These are phyloP conservation scores for Auricularia sp. DNA, from an alignment of 768 basidiomycete genomes.

Conservation along the genomic window DNA sequence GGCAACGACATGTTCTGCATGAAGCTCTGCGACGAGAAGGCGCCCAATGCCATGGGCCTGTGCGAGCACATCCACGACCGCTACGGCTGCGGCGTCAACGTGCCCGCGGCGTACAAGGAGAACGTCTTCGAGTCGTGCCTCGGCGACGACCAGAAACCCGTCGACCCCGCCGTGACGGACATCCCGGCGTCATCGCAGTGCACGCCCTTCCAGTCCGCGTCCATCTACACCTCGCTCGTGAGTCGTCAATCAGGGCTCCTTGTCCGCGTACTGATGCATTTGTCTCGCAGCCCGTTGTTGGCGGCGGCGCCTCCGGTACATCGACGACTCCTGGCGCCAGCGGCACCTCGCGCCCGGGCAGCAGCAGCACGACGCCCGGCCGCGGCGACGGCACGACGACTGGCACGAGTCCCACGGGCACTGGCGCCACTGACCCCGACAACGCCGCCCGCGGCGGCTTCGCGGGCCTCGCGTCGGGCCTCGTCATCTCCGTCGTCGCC, in stretches of 20 bases:
- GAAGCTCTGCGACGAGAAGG: constrained; percentile 57
- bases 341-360: background rate
- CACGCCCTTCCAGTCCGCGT: background rate
- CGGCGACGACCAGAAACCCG: constrained; percentile 46
- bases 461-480: background rate
- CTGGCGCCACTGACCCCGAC: background rate
- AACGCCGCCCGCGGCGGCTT: background rate
- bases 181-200: constrained; percentile 36
- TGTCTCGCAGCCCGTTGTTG: background rate
- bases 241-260: too few relatives aligned
- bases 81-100: constrained; percentile 62
- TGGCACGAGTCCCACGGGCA: background rate
- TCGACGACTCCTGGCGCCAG: background rate
- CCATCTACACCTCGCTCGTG: too few relatives aligned
- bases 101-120: constrained; percentile 49
- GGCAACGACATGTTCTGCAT: constrained; percentile 56
- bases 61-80: constrained; percentile 55
- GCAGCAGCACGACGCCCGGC: background rate
- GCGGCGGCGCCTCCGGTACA: background rate
- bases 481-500: background rate
- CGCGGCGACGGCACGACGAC: background rate
- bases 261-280: too few relatives aligned
- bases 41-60: constrained; percentile 36
- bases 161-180: background rate
- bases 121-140: constrained; percentile 55